Evolutionary conservation across 495 filamentous ascomycete species (phyloP).

Genomic region (Hypomontagnella submonticulosa): DNA sequence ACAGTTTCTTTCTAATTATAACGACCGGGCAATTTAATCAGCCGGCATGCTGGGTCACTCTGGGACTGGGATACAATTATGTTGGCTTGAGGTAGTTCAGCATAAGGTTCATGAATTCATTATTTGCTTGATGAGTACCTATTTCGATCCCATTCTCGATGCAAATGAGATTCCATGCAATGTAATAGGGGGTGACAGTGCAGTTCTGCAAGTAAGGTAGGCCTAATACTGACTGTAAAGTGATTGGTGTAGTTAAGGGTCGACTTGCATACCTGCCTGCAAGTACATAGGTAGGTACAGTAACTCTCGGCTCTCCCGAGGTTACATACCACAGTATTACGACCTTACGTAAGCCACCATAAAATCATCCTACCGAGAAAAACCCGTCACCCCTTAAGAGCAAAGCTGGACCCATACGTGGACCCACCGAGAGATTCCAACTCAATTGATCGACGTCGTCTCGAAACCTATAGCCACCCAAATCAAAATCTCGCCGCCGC

Average conservation of each 20-base stretch:
- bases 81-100: slow-evolving; percentile 48
- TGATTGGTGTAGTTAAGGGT: not conserved
- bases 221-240: not conserved
- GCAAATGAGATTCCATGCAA: no score
- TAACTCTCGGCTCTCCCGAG: no score
- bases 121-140: slow-evolving; percentile 21
- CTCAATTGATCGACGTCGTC: slow-evolving; percentile 25
- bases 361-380: slow-evolving; percentile 36
- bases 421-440: slow-evolving; percentile 28
- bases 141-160: not conserved
- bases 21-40: slow-evolving; percentile 39
- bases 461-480: slow-evolving; percentile 31
- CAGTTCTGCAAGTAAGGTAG: no score
- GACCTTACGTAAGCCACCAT: slow-evolving; percentile 14
- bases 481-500: slow-evolving; percentile 3
- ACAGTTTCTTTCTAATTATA: slow-evolving; percentile 47
- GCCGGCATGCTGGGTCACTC: slow-evolving; percentile 38
- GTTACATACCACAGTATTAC: not conserved
- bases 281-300: no score
- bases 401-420: not conserved
- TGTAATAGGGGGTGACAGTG: no score
- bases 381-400: slow-evolving; percentile 23
- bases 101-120: slow-evolving; percentile 47
- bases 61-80: slow-evolving; percentile 46
- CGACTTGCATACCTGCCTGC: not conserved